phyloP scores from a whole-genome alignment of 2,329 filamentous ascomycete genomes.

The Scedosporium dehoogii region DNA sequence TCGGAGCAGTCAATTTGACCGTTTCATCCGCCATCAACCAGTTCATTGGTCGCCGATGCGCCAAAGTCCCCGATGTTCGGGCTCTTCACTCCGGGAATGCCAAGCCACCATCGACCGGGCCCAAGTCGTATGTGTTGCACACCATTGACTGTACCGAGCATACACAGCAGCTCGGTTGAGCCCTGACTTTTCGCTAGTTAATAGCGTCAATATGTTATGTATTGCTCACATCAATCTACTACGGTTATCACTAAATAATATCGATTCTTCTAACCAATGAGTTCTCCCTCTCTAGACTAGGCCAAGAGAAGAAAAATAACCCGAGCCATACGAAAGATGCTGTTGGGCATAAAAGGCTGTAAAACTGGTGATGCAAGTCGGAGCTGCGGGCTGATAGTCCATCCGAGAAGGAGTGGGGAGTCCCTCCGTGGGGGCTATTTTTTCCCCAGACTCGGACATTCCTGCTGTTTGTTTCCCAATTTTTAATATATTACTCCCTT shows the following conservation, averaged over 20 bases:
- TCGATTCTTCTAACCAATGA: too few species aligned
- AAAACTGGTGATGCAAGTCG: neutral
- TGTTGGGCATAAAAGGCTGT: neutral
- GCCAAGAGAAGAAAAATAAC: neutral
- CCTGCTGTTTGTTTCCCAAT: neutral
- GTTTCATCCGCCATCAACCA: neutral
- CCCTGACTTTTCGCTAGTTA: too few species aligned
- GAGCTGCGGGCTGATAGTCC: slow-evolving; percentile 1
- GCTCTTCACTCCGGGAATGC: neutral
- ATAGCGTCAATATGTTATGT: too few species aligned
- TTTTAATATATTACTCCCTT: neutral
- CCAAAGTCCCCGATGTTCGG: neutral
- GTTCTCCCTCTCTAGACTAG: too few species aligned
- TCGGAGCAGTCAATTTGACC: slow-evolving; percentile 1
- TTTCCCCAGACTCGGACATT: neutral
- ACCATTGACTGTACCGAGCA: too few species aligned
- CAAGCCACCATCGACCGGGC: neutral
- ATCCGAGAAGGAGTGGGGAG: neutral
- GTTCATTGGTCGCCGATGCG: neutral
- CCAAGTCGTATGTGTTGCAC: too few species aligned
- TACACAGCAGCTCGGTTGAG: too few species aligned
- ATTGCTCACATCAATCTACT: too few species aligned
- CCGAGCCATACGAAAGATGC: neutral
- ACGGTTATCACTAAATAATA: too few species aligned
- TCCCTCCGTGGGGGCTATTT: neutral